Evolutionary conservation across 352 stramenopile genomes (phyloP), one percentile per base, ranked within the genome.

Genomic region (Phytophthora syringae): DNA sequence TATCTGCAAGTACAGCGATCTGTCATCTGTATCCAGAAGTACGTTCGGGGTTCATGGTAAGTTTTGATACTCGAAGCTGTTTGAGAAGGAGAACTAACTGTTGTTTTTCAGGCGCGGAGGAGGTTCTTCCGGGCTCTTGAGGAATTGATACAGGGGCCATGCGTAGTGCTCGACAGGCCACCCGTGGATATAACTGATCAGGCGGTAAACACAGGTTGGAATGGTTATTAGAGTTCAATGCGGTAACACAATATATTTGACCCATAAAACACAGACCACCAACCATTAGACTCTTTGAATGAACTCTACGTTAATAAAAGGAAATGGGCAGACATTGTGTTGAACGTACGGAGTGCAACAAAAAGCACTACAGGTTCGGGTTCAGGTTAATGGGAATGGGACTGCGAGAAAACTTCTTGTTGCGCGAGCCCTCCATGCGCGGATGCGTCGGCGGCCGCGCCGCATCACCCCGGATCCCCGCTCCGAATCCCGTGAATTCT

Each of bases 331-430:
- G 18, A 18, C 34, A 24, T 11, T 25, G 34, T 6, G 16, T 5
- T 21, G n/a, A 47, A 47, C 40, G 40, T 12, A 47, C 20, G 9
- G 12, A 50, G 43, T 32, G 52, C 39, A 45, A 45, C 20, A 18
- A 58, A 25, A 32, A 52, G 13, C 27, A 40, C 24, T 66, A 70
- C 40, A 54, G 59, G 42, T 60, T 67, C 21, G 54, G 21, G 44
- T 74, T 82, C 56, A 92, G 56, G 52, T 86, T 81, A 64, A 94
- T 90, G 15, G 76, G 71, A 32, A 94, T 92, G 55, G 78, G 74
- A 12, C 74, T 76, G 36, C 84, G 75, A 51, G 84, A 74, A 49
- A 90, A 79, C 44, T 84, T 89, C 53, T 93, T 94, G 69, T 94
- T 94, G 39, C 82, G 82, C 18, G 84, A 80, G 44, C 86, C 86